Percentiles rank a stretch among this genome's conserved stretches.
Conservation (phyloP, 2,329 filamentous ascomycete species). For the Aureobasidium sp. region DNA sequence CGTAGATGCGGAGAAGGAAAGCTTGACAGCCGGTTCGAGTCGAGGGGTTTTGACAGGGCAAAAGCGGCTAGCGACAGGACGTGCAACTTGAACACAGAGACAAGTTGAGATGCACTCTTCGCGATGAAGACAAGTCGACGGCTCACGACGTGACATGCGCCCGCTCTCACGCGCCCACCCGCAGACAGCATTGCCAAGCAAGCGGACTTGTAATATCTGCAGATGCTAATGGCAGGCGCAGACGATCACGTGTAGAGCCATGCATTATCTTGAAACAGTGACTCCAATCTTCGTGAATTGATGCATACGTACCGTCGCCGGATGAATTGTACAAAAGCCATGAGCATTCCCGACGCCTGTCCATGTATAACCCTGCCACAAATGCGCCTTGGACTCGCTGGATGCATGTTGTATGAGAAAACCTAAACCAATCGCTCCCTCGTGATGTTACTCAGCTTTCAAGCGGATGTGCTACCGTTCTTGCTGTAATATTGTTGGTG, state of each 20-base stretch:
- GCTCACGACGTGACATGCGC: slow-evolving; percentile 1
- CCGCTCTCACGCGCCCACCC: slow-evolving; percentile 3
- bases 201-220: not conserved
- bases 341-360: not conserved
- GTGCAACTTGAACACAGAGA: not conserved
- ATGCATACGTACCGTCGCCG: slow-evolving; percentile 4
- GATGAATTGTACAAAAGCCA: slow-evolving; percentile 5
- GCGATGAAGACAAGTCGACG: not conserved
- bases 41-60: not conserved
- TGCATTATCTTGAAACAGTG: not conserved
- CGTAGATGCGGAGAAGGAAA: slow-evolving; percentile 5
- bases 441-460: not conserved
- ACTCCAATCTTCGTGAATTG: not conserved
- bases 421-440: not conserved
- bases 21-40: not conserved
- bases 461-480: not conserved
- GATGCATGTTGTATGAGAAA: slow-evolving; percentile 1
- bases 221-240: not conserved
- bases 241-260: slow-evolving; percentile 6
- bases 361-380: not conserved
- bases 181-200: slow-evolving; percentile 6
- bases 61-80: not conserved
- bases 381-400: not conserved
- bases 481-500: slow-evolving; percentile 28
- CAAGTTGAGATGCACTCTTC: too few relatives aligned